phyloP scores from a whole-genome alignment of 148 eudicot species.

The Chenopodium berlandieri region DNA sequence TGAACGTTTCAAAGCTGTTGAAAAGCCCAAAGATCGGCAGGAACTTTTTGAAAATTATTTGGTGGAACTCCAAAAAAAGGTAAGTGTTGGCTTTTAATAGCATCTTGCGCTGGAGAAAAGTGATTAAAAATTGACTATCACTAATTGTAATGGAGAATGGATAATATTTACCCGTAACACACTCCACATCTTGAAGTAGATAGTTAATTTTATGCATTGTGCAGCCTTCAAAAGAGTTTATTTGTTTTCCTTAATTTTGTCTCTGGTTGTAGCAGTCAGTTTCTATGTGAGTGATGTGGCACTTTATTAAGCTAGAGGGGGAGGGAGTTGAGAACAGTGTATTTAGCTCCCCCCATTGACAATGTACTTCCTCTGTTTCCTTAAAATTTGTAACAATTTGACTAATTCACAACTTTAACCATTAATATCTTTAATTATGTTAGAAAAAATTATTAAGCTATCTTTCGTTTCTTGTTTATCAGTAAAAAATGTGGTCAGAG shows the following conservation, averaged over 20 bases:
- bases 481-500: too few relatives aligned
- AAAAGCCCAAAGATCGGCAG: slow-evolving; percentile 78
- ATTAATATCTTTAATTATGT: too few relatives aligned
- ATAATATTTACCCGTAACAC: too few relatives aligned
- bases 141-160: background rate
- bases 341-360: background rate
- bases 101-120: background rate
- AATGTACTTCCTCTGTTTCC: too few relatives aligned
- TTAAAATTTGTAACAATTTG: too few relatives aligned
- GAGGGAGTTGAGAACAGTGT: background rate
- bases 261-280: background rate
- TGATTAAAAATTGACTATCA: background rate
- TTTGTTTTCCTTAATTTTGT: background rate
- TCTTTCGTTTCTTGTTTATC: too few relatives aligned
- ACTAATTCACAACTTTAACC: too few relatives aligned
- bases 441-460: too few relatives aligned
- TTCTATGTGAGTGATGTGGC: background rate
- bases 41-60: slow-evolving; percentile 84
- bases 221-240: background rate
- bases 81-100: slow-evolving; percentile 8
- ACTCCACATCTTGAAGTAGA: background rate
- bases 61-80: slow-evolving; percentile 93
- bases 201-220: background rate
- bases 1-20: slow-evolving; percentile 92
- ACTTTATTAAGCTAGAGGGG: background rate